Conservation (phyloP, 1,139 yeast genomes). For the Lodderomyces beijingensis region DNA sequence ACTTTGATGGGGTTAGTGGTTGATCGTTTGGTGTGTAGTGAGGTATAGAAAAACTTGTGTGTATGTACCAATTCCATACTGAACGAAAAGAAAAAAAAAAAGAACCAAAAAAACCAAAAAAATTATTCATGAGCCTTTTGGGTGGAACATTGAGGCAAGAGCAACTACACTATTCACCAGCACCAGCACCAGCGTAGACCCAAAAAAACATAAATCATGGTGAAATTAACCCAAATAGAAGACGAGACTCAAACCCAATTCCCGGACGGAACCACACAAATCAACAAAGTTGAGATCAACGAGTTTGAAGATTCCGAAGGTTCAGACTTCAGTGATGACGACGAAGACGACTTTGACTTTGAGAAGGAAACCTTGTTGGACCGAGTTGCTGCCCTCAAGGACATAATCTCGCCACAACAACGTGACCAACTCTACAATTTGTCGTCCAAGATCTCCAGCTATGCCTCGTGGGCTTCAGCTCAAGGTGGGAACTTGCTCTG, state of each 20-base stretch:
- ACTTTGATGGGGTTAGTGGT: no score
- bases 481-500: slow-evolving; percentile 77
- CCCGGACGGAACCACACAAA: slow-evolving; percentile 16
- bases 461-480: slow-evolving; percentile 43
- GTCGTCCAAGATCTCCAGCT: slow-evolving; percentile 30
- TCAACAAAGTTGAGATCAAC: slow-evolving; percentile 5
- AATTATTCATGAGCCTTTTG: no score
- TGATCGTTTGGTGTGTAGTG: no score
- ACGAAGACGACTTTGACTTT: slow-evolving; percentile 66
- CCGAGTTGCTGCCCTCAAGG: slow-evolving; percentile 86
- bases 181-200: no score
- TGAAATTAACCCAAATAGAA: slow-evolving; percentile 68
- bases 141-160: no score
- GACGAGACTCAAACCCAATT: slow-evolving; percentile 33
- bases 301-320: slow-evolving; percentile 13
- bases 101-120: no score
- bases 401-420: slow-evolving; percentile 85
- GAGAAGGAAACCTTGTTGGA: slow-evolving; percentile 82
- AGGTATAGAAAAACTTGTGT: no score
- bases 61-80: no score
- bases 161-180: no score
- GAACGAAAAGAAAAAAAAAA: no score
- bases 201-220: slow-evolving; percentile 43
- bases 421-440: slow-evolving; percentile 48
- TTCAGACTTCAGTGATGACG: slow-evolving; percentile 17